Conservation (phyloP, 2,329 filamentous ascomycete species). For the Tolypocladium sp. region DNA sequence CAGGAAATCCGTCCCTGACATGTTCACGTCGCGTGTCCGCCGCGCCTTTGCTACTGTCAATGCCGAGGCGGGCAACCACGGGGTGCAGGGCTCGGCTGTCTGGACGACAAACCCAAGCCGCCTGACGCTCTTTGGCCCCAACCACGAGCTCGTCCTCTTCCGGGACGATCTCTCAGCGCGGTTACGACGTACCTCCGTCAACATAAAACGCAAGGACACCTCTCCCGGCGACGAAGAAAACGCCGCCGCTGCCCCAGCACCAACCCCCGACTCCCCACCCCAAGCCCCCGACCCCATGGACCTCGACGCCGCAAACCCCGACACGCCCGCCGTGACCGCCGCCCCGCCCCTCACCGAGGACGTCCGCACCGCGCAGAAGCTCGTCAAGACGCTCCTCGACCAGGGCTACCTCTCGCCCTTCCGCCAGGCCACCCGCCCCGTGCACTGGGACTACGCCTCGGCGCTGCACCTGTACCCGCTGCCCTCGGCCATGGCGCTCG, state of each 20-base stretch:
- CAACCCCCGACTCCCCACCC: slow-evolving; percentile 4
- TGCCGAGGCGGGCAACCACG: slow-evolving; percentile 49
- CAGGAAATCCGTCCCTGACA: slow-evolving; percentile 64
- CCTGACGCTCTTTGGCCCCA: slow-evolving; percentile 75
- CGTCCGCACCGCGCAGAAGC: slow-evolving; percentile 55
- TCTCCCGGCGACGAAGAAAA: slow-evolving; percentile 22
- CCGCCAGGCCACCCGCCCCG: slow-evolving; percentile 64
- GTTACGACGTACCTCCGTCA: slow-evolving; percentile 66
- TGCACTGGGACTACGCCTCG: slow-evolving; percentile 81
- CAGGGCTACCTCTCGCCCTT: slow-evolving; percentile 88
- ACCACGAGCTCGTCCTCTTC: slow-evolving; percentile 79
- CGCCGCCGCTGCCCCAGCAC: slow-evolving; percentile 5
- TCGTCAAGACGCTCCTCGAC: slow-evolving; percentile 86
- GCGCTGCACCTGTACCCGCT: slow-evolving; percentile 78
- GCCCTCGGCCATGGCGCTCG: slow-evolving; percentile 73
- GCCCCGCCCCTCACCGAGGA: slow-evolving; percentile 29
- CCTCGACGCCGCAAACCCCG: slow-evolving; percentile 22
- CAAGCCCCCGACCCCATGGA: slow-evolving; percentile 27
- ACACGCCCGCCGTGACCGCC: slow-evolving; percentile 7
- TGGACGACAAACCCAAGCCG: slow-evolving; percentile 87
- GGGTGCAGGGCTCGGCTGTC: slow-evolving; percentile 47
- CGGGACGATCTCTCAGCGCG: slow-evolving; percentile 78
- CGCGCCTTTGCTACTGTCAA: slow-evolving; percentile 74
- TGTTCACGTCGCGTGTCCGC: slow-evolving; percentile 83
- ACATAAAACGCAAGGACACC: slow-evolving; percentile 43